Evolutionary conservation across 1,139 yeast species (phyloP), one percentile per base, ranked within the genome.

Genomic region (Lodderomyces oxycetoniae): DNA sequence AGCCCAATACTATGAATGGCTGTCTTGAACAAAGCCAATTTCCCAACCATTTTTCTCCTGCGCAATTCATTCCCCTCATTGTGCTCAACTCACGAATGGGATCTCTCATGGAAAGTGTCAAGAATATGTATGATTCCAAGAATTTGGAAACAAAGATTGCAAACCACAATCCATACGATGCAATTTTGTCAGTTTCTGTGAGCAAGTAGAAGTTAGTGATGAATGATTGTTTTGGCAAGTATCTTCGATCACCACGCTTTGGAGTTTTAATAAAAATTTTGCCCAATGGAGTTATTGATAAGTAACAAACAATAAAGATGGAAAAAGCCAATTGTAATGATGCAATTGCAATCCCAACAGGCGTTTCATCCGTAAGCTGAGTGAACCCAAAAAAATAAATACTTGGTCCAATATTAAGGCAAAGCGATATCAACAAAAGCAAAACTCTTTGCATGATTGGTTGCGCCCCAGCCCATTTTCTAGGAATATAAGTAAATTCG

Each of bases 391-490:
- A 53, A 13, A 72, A 49, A 42, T 64, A 71, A 4, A 66, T 41
- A 0, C 75, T 55, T 0, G 82, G 82, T 0, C 53, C 40, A 2
- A 58, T 43, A 39, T 62, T 65, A 3, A 62, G 10, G 0, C 52
- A 5, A 6, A 71, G 50, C 1, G 66, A 40, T 0, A 57, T 3
- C 0, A 58, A 2, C 14, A 71, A 53, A 15, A 63, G 31, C 1
- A 55, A 6, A 2, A 72, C 34, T 34, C 78, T 62, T 34, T 49
- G 55, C 3, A 58, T 35, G 3, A 64, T 41, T 0, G 77, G 69
- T 32, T 61, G 68, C 4, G 79, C 68, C 0, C 82, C 83, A 0
- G 74, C 63, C 71, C 74, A 76, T 34, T 54, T 61, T 43, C 81
- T 55, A 2, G 83, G 82, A 28, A 77, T 71, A 47, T 73, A 75